Evolutionary conservation across 306 rosid species (phyloP).

Genomic region (Cicer judaicum): DNA sequence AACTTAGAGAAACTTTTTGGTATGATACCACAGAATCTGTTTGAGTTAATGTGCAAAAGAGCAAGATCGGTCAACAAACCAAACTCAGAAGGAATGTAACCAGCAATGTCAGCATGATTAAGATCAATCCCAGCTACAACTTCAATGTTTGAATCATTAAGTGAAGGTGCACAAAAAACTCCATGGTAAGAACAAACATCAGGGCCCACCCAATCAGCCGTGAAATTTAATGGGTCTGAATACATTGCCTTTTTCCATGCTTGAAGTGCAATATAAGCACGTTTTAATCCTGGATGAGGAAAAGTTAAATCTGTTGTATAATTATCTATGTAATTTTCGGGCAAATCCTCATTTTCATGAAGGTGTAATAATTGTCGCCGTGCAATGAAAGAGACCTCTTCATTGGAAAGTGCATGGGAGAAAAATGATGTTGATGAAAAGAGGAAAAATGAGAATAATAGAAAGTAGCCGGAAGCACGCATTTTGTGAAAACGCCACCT

Average conservation of each 20-base stretch:
- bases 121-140: constrained; percentile 87
- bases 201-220: constrained; percentile 68
- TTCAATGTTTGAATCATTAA: constrained; percentile 48
- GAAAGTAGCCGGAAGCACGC: constrained; percentile 43
- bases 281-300: constrained; percentile 48
- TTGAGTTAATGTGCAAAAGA: constrained; percentile 69
- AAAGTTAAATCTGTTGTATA: constrained; percentile 42
- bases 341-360: constrained; percentile 51
- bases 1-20: constrained; percentile 62
- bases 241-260: constrained; percentile 69
- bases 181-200: constrained; percentile 78
- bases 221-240: constrained; percentile 69
- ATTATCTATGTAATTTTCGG: constrained; percentile 39
- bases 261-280: constrained; percentile 73
- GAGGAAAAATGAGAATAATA: constrained; percentile 35
- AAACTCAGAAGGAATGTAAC: constrained; percentile 66
- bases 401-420: constrained; percentile 54
- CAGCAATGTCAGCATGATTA: constrained; percentile 85
- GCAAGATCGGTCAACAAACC: constrained; percentile 70
- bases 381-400: constrained; percentile 54
- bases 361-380: constrained; percentile 65
- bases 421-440: constrained; percentile 20
- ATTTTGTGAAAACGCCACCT: constrained; percentile 38
- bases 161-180: constrained; percentile 62
- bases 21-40: constrained; percentile 77